Evolutionary conservation across 2,329 filamentous ascomycete genomes (phyloP).

Genomic region (Orbilia javanica): DNA sequence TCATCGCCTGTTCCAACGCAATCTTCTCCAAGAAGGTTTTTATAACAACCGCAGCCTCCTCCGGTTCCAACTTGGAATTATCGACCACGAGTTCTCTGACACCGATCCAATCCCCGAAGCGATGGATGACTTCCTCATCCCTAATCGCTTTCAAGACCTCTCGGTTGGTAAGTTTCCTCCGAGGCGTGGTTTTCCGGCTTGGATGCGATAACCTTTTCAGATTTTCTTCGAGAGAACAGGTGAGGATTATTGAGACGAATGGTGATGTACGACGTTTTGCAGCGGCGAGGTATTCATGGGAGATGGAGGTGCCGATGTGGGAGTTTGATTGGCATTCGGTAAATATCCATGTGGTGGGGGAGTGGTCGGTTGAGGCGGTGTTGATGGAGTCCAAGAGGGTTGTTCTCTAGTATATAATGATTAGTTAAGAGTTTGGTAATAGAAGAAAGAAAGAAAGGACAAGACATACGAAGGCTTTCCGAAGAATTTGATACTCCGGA

Average conservation of each 20-base stretch:
- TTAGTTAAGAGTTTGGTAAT: constrained; percentile 3
- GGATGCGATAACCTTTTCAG: constrained; percentile 54
- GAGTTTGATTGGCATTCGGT: constrained; percentile 61
- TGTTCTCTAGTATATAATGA: constrained; percentile 25
- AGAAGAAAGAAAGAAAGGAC: background rate
- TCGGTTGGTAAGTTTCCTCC: constrained; percentile 61
- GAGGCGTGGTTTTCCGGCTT: constrained; percentile 50
- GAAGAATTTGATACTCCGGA: constrained; percentile 61
- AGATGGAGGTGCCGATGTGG: constrained; percentile 53
- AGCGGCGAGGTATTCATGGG: constrained; percentile 60
- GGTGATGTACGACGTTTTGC: constrained; percentile 59
- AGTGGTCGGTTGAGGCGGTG: constrained; percentile 41
- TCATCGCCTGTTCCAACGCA: constrained; percentile 43
- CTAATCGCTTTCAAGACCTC: constrained; percentile 60
- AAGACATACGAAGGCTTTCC: constrained; percentile 56
- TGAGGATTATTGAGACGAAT: constrained; percentile 63
- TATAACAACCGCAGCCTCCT: constrained; percentile 51
- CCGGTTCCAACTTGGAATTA: constrained; percentile 59
- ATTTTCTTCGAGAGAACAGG: constrained; percentile 62
- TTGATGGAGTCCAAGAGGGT: constrained; percentile 55
- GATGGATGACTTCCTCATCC: constrained; percentile 60
- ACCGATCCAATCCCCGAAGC: constrained; percentile 60
- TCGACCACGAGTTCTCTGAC: constrained; percentile 61
- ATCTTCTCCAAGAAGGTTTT: constrained; percentile 54
- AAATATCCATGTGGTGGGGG: constrained; percentile 61